Percentiles rank a stretch among this genome's conserved stretches.
Conservation (phyloP, 2,329 filamentous ascomycete species). For the Cercospora zeae-maydis region DNA sequence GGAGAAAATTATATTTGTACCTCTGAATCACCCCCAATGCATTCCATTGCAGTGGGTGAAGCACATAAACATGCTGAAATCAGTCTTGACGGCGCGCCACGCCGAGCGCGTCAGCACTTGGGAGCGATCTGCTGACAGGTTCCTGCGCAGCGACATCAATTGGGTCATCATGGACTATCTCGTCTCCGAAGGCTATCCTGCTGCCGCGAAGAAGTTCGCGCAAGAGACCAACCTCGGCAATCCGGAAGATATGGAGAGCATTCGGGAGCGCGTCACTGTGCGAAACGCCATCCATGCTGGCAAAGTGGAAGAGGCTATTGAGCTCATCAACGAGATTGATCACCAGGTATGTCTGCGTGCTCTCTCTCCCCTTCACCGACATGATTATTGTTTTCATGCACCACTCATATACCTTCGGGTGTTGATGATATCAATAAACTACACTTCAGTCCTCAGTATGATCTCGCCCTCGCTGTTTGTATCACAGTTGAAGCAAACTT, state of each 20-base stretch:
- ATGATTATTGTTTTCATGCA: conserved; percentile 99
- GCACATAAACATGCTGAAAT: not conserved
- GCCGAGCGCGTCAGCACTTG: conserved; percentile 4
- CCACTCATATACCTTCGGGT: conserved; percentile 90
- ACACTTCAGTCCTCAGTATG: conserved; percentile 85
- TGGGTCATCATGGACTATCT: conserved; percentile 94
- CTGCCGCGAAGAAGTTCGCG: conserved; percentile 88
- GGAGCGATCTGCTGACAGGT: conserved; percentile 21
- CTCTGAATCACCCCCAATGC: conserved; percentile 53
- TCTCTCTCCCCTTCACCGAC: conserved; percentile 40
- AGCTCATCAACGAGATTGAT: conserved; percentile 82
- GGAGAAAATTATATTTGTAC: conserved; percentile 80
- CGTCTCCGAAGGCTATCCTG: conserved; percentile 90
- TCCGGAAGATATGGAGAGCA: conserved; percentile 64
- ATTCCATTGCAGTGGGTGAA: conserved; percentile 3
- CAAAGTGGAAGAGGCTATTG: conserved; percentile 79
- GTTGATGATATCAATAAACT: conserved; percentile 79
- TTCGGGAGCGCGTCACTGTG: conserved; percentile 76
- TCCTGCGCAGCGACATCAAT: conserved; percentile 76
- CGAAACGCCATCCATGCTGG: conserved; percentile 80
- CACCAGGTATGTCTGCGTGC: conserved; percentile 68
- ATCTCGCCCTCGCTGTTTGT: conserved; percentile 42
- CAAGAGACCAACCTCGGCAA: conserved; percentile 84
- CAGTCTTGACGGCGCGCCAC: conserved; percentile 4
- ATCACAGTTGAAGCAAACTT: not conserved